phyloP scores from a whole-genome alignment of 2,329 filamentous ascomycete genomes.

The Talaromyces islandicus region DNA sequence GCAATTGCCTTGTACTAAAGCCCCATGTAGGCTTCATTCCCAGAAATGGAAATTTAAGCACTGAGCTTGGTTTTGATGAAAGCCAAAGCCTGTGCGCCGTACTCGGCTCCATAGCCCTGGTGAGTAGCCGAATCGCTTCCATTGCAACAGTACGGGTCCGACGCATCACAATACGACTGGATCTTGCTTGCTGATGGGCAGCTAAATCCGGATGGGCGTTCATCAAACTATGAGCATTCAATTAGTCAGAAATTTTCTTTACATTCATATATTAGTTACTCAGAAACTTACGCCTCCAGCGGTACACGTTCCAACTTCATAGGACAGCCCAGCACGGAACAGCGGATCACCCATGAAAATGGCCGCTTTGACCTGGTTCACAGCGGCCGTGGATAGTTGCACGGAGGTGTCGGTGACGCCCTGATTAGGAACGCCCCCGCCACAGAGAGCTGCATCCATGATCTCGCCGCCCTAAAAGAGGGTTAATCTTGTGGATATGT shows the following conservation, averaged over 20 bases:
- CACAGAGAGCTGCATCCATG: slow-evolving; percentile 57
- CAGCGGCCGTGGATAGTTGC: slow-evolving; percentile 41
- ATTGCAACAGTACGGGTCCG: slow-evolving; percentile 62
- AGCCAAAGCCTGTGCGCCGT: slow-evolving; percentile 52
- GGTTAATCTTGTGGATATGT: background rate
- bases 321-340: slow-evolving; percentile 50
- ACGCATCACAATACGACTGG: slow-evolving; percentile 59
- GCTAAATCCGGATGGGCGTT: slow-evolving; percentile 51
- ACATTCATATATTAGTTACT: background rate
- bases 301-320: slow-evolving; percentile 56
- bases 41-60: too few species aligned
- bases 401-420: slow-evolving; percentile 43
- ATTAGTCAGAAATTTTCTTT: background rate
- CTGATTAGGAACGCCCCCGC: slow-evolving; percentile 46
- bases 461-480: slow-evolving; percentile 50
- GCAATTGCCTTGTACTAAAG: too few species aligned
- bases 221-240: slow-evolving; percentile 48
- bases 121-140: slow-evolving; percentile 56
- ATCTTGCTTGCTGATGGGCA: slow-evolving; percentile 54
- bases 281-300: slow-evolving; percentile 56
- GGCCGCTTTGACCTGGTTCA: slow-evolving; percentile 55
- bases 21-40: too few species aligned
- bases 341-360: slow-evolving; percentile 63
- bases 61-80: slow-evolving; percentile 48
- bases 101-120: slow-evolving; percentile 57